Percentiles rank a stretch among this genome's conserved stretches.
phyloP scores from a whole-genome alignment of 805 yeast genomes.

The Metschnikowia koreensis region DNA sequence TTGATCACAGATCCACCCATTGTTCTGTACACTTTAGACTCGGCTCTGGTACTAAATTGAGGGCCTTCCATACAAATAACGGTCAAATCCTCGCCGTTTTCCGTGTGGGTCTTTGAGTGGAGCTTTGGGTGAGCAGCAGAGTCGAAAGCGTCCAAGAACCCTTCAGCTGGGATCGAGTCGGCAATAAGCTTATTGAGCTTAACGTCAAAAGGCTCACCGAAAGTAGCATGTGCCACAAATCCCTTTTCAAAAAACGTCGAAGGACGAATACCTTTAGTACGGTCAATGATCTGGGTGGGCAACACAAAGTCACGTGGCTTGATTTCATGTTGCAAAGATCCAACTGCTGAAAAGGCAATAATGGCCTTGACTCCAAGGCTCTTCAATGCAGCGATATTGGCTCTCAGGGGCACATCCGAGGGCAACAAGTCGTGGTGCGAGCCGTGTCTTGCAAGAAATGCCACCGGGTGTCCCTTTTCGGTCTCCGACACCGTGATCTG shows the following conservation, averaged over 20 bases:
- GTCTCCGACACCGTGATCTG: conserved; percentile 90
- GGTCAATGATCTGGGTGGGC: conserved; percentile 93
- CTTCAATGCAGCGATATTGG: conserved; percentile 95
- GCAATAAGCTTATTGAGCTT: conserved; percentile 65
- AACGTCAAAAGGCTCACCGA: conserved; percentile 94
- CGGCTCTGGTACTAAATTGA: conserved; percentile 95
- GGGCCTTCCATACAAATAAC: conserved; percentile 99
- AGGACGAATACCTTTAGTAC: conserved; percentile 92
- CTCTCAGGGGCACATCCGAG: conserved; percentile 85
- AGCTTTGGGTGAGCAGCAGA: conserved; percentile 40
- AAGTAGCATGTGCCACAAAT: conserved; percentile 94
- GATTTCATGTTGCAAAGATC: conserved; percentile 85
- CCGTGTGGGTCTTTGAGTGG: conserved; percentile 61
- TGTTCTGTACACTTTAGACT: conserved; percentile 76
- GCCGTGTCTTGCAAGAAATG: conserved; percentile 95
- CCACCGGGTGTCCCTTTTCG: conserved; percentile 73
- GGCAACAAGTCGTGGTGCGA: conserved; percentile 86
- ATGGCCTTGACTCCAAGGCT: conserved; percentile 82
- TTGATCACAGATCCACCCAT: conserved; percentile 96
- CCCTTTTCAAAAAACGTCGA: conserved; percentile 90
- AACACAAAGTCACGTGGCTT: conserved; percentile 95
- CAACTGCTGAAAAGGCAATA: conserved; percentile 93
- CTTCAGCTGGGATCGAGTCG: conserved; percentile 42
- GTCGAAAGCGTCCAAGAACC: conserved; percentile 55
- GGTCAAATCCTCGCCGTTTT: conserved; percentile 68